phyloP scores from a whole-genome alignment of 23 red algal species.

The Gracilaria gracilis region DNA sequence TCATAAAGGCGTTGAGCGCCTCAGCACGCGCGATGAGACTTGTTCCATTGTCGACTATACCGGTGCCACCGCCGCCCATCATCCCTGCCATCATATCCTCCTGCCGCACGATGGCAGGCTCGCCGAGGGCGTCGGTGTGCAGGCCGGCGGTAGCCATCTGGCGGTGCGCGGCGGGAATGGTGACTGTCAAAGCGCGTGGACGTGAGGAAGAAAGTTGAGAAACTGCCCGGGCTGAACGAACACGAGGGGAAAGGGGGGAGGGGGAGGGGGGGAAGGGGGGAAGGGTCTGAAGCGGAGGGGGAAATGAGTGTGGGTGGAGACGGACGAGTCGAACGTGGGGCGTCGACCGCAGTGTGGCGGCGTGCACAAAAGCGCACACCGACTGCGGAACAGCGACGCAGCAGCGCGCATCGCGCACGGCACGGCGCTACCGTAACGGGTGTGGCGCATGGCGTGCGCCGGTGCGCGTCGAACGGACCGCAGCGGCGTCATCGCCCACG shows the following conservation, averaged over 20 bases:
- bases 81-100: conserved; percentile 56
- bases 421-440: not conserved
- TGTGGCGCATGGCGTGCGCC: not conserved
- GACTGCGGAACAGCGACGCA: not conserved
- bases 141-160: not conserved
- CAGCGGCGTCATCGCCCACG: not conserved
- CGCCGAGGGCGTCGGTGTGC: conserved; percentile 16
- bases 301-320: not conserved
- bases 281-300: not conserved
- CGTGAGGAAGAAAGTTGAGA: not conserved
- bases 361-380: not conserved
- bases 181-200: not conserved
- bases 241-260: not conserved
- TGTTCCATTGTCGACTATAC: conserved; percentile 51
- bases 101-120: conserved; percentile 36
- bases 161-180: not conserved
- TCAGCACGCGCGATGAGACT: conserved; percentile 79
- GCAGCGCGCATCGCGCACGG: conserved; percentile 28
- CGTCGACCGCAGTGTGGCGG: too few species aligned
- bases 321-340: too few species aligned
- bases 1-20: conserved; percentile 80
- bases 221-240: not conserved
- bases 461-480: not conserved
- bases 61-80: conserved; percentile 43
- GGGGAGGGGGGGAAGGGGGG: not conserved